Evolutionary conservation across 148 eudicot species (phyloP).

Genomic region (Camellia japonica): DNA sequence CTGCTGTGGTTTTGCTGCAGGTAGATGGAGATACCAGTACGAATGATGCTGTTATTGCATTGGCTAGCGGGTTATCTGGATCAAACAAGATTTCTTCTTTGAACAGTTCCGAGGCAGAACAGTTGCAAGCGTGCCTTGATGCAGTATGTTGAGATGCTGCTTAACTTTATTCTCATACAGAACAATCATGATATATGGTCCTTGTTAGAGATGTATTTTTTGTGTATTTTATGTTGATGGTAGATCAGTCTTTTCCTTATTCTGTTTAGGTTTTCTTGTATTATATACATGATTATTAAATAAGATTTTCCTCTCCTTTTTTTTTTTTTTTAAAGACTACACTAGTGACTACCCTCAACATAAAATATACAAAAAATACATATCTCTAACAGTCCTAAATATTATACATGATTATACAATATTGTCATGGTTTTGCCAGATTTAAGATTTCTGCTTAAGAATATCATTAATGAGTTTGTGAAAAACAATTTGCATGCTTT

Average conservation of each 20-base stretch:
- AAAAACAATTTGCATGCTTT: background rate
- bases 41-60: conserved; percentile 92
- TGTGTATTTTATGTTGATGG: too few species aligned
- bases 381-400: background rate
- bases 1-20: conserved; percentile 39
- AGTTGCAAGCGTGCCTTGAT: conserved; percentile 89
- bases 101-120: conserved; percentile 63
- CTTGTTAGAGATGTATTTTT: background rate
- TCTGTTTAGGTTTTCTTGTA: too few species aligned
- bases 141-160: conserved; percentile 59
- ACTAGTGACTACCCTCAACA: too few species aligned
- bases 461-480: background rate
- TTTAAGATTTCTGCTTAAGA: background rate
- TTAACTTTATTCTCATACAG: conserved; percentile 3
- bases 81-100: conserved; percentile 52
- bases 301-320: too few species aligned
- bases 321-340: too few species aligned
- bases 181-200: background rate
- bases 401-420: background rate
- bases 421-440: too few species aligned
- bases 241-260: too few species aligned
- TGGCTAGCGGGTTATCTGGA: conserved; percentile 95
- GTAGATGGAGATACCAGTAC: conserved; percentile 99
- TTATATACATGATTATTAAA: too few species aligned
- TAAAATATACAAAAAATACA: too few species aligned